These are phyloP conservation scores for Candida morakotiae DNA, from an alignment of 805 yeast species.

Conservation along the genomic window DNA sequence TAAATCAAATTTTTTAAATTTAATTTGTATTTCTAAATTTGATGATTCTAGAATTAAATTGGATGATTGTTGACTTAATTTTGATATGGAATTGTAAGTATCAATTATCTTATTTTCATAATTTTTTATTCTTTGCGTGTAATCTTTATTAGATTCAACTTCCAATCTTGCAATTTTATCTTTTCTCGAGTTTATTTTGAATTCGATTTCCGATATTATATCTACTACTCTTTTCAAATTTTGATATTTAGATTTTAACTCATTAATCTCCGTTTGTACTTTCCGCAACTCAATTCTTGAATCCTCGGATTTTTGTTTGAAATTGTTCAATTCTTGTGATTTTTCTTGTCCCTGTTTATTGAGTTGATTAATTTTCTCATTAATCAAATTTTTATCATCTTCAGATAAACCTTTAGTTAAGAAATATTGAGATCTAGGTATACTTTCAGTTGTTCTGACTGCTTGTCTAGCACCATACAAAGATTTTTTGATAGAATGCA, in stretches of 20 bases:
- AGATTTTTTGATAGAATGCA: constrained; percentile 53
- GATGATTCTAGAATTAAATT: constrained; percentile 9
- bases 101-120: constrained; percentile 23
- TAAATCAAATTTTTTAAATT: constrained; percentile 2
- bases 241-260: constrained; percentile 10
- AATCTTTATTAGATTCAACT: constrained; percentile 38
- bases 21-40: neutral
- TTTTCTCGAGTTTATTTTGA: constrained; percentile 20
- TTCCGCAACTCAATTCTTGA: constrained; percentile 5
- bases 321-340: constrained; percentile 9
- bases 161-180: constrained; percentile 29
- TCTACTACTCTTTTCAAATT: constrained; percentile 11
- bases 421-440: constrained; percentile 26
- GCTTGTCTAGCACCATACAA: constrained; percentile 59
- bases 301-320: constrained; percentile 3
- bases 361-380: neutral
- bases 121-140: constrained; percentile 33
- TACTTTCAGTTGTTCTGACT: constrained; percentile 37
- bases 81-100: constrained; percentile 13
- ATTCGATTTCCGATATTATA: constrained; percentile 15
- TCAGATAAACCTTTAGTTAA: constrained; percentile 29
- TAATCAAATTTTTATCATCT: constrained; percentile 12
- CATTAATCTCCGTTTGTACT: constrained; percentile 10
- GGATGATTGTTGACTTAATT: neutral
- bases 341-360: constrained; percentile 10